Percentiles rank a stretch among this genome's conserved stretches.
Conservation (phyloP, 129 eudicot genomes). For the Arctium lappa region DNA sequence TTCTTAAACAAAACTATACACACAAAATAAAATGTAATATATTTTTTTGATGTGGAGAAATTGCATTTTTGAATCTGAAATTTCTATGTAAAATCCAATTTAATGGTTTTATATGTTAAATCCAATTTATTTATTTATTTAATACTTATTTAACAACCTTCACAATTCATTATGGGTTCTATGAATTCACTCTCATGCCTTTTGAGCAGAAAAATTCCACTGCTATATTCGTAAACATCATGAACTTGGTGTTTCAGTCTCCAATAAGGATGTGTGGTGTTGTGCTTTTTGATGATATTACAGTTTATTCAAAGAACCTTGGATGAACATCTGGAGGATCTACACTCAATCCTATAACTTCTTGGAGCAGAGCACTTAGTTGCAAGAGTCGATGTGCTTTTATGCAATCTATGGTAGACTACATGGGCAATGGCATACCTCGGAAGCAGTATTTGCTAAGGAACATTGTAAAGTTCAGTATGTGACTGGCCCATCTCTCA, state of each 20-base stretch:
- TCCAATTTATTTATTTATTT: neutral
- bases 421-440: too few relatives aligned
- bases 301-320: neutral
- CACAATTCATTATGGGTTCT: neutral
- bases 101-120: neutral
- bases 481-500: neutral
- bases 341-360: neutral
- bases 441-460: too few relatives aligned
- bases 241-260: neutral
- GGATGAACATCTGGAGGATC: neutral
- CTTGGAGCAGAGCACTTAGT: too few relatives aligned
- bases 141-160: neutral
- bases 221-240: conserved; percentile 1
- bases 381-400: too few relatives aligned
- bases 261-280: neutral
- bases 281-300: neutral
- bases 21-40: neutral
- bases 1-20: neutral
- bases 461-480: neutral
- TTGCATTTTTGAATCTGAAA: neutral
- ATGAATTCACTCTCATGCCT: too few relatives aligned
- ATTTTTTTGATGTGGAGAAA: neutral
- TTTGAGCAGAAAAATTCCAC: neutral
- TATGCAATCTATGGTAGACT: too few relatives aligned
- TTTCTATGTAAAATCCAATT: neutral